These are phyloP conservation scores for Biscogniauxia mediterranea DNA, from an alignment of 2,329 filamentous ascomycete species.

Conservation along the genomic window DNA sequence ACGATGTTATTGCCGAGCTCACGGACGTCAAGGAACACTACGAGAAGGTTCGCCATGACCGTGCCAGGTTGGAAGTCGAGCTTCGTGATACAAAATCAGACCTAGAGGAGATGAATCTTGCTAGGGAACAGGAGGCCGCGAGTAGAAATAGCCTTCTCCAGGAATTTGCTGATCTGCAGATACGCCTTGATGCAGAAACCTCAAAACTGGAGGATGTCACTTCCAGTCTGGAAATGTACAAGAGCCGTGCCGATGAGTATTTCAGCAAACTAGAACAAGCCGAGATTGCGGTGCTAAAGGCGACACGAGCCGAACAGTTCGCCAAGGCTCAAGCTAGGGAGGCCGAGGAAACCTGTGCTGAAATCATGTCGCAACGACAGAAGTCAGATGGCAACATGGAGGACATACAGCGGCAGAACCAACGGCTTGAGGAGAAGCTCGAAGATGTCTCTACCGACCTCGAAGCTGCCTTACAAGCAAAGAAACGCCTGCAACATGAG, in stretches of 20 bases:
- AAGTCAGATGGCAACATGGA: conserved; percentile 86
- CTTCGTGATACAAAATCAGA: conserved; percentile 82
- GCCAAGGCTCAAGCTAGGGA: conserved; percentile 87
- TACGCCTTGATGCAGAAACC: conserved; percentile 83
- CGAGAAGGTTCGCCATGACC: conserved; percentile 81
- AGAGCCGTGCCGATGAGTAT: conserved; percentile 89
- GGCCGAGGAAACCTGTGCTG: conserved; percentile 85
- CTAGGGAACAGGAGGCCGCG: conserved; percentile 82
- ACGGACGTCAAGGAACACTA: conserved; percentile 83
- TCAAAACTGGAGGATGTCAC: conserved; percentile 82
- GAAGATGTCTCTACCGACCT: conserved; percentile 91
- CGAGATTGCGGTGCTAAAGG: conserved; percentile 92
- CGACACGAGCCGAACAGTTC: conserved; percentile 87
- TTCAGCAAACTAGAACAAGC: conserved; percentile 97
- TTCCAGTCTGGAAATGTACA: conserved; percentile 84
- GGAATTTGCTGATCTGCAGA: conserved; percentile 91
- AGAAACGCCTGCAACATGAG: conserved; percentile 94
- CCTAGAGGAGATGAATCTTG: conserved; percentile 72
- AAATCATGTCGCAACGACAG: conserved; percentile 88
- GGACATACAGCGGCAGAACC: conserved; percentile 84
- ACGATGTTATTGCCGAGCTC: conserved; percentile 79
- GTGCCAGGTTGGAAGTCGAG: conserved; percentile 78
- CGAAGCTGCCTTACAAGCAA: conserved; percentile 79
- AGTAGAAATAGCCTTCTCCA: conserved; percentile 85
- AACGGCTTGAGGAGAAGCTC: conserved; percentile 84